A percentile compares a stretch with the other conserved stretches of the same genome.
phyloP scores from a whole-genome alignment of 225 moss, liverwort and hornwort species.

The Polytrichum commune region DNA sequence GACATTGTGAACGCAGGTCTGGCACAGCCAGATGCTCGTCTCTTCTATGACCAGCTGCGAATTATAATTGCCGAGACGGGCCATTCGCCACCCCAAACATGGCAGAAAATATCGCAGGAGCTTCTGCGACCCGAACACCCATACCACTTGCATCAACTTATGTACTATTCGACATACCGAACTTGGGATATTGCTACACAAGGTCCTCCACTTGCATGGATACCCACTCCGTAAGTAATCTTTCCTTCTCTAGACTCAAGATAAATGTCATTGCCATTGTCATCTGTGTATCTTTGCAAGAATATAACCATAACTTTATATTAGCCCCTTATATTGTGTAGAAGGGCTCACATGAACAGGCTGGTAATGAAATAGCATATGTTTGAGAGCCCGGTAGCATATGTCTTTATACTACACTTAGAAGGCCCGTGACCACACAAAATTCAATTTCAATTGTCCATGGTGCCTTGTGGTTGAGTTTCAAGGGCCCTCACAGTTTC shows the following conservation, averaged over 20 bases:
- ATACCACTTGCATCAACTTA: slow-evolving; percentile 50
- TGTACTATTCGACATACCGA: slow-evolving; percentile 50
- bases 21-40: background rate
- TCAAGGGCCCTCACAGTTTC: too few species aligned
- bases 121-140: slow-evolving; percentile 42
- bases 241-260: background rate
- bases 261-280: too few species aligned
- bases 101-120: slow-evolving; percentile 46
- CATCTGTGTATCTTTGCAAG: background rate
- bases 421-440: too few species aligned
- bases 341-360: too few species aligned
- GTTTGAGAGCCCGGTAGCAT: too few species aligned
- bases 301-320: too few species aligned
- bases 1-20: slow-evolving; percentile 28
- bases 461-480: too few species aligned
- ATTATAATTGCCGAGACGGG: slow-evolving; percentile 9
- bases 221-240: slow-evolving; percentile 41
- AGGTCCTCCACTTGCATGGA: slow-evolving; percentile 55
- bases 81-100: slow-evolving; percentile 23
- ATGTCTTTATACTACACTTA: too few species aligned
- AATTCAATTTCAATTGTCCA: too few species aligned
- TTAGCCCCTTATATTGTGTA: too few species aligned
- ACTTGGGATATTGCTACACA: slow-evolving; percentile 31
- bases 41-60: slow-evolving; percentile 22
- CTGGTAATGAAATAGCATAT: too few species aligned